Conservation (phyloP, 768 basidiomycete species). For the Mycena vulgaris region DNA sequence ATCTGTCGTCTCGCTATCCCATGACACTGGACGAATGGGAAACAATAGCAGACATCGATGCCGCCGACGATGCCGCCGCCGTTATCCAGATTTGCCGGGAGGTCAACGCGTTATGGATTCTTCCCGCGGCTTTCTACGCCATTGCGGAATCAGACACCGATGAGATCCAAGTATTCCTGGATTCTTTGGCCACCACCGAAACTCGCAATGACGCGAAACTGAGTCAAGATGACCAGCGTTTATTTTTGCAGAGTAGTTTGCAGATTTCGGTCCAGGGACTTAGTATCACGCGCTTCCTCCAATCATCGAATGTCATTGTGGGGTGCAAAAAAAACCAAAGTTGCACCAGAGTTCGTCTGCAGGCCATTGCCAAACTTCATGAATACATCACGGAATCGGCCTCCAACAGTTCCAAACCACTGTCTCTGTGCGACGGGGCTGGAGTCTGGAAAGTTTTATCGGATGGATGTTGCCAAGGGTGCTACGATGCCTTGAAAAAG, state of each 20-base stretch:
- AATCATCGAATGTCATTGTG: neutral
- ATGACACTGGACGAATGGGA: no score
- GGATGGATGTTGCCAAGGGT: neutral
- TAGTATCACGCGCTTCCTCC: neutral
- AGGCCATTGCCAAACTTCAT: neutral
- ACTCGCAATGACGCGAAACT: neutral
- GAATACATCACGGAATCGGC: no score
- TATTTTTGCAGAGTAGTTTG: neutral
- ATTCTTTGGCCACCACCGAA: neutral
- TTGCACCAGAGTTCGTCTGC: neutral
- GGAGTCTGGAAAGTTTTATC: neutral
- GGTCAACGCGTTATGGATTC: conserved; percentile 32
- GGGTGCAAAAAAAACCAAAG: neutral
- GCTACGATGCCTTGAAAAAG: neutral
- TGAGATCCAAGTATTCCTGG: neutral
- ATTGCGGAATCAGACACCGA: neutral
- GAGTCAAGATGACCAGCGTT: neutral
- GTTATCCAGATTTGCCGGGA: conserved; percentile 21
- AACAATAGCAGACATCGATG: neutral
- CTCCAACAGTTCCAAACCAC: neutral
- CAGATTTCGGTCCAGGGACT: neutral
- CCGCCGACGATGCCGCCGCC: neutral
- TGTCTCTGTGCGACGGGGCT: neutral
- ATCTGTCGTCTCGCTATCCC: conserved; percentile 20
- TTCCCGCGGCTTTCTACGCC: conserved; percentile 7